Evolutionary conservation across 2,329 filamentous ascomycete genomes (phyloP).

Genomic region (Sporothrix phasma): DNA sequence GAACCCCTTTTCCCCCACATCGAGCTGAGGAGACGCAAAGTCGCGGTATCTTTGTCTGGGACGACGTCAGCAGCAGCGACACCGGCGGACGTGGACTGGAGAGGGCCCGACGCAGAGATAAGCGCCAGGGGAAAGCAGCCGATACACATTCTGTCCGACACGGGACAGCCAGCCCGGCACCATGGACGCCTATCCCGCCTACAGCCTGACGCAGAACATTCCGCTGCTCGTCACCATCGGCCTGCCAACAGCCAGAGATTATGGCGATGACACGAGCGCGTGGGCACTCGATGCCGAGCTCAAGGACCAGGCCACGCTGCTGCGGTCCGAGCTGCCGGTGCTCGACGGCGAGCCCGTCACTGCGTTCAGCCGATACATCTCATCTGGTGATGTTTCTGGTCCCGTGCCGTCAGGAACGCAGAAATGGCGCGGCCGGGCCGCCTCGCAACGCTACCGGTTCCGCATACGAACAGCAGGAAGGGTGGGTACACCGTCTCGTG

Average conservation of each 20-base stretch:
- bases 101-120: not conserved
- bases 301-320: slow-evolving; percentile 47
- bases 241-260: slow-evolving; percentile 35
- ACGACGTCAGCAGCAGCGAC: not conserved
- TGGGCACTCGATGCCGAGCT: slow-evolving; percentile 40
- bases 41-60: slow-evolving; percentile 17
- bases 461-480: slow-evolving; percentile 66
- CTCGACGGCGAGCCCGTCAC: slow-evolving; percentile 56
- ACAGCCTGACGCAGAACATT: slow-evolving; percentile 78
- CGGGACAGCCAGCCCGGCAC: not conserved
- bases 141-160: not conserved
- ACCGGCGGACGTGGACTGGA: not conserved
- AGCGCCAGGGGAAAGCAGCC: not conserved
- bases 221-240: slow-evolving; percentile 78
- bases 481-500: slow-evolving; percentile 55
- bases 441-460: slow-evolving; percentile 47
- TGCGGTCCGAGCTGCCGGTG: slow-evolving; percentile 61
- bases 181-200: slow-evolving; percentile 72
- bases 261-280: slow-evolving; percentile 23
- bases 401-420: slow-evolving; percentile 23
- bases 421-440: slow-evolving; percentile 56
- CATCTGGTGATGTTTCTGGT: slow-evolving; percentile 52
- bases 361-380: slow-evolving; percentile 55
- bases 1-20: not conserved
- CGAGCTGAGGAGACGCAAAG: not conserved